Conservation (phyloP, 768 basidiomycete genomes). For the Lactarius quietus region DNA sequence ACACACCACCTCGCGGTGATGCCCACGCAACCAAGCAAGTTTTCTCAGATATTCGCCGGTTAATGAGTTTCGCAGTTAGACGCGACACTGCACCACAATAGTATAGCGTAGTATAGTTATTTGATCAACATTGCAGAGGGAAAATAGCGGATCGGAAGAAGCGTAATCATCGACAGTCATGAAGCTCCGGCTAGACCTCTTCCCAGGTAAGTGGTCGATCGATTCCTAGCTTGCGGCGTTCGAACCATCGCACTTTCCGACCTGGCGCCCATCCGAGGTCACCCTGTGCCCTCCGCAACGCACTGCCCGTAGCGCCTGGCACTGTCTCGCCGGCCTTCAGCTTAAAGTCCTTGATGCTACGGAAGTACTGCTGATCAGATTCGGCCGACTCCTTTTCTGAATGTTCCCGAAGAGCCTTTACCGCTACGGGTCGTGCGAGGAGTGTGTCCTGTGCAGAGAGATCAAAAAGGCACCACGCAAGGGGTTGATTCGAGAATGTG, state of each 20-base stretch:
- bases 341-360: slow-evolving; percentile 25
- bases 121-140: not conserved
- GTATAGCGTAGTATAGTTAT: slow-evolving; percentile 1
- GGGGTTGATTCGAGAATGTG: slow-evolving; percentile 31
- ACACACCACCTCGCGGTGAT: slow-evolving; percentile 40
- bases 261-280: slow-evolving; percentile 25
- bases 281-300: slow-evolving; percentile 20
- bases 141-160: not conserved
- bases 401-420: slow-evolving; percentile 21
- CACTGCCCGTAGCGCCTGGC: slow-evolving; percentile 24
- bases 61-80: slow-evolving; percentile 86
- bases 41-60: slow-evolving; percentile 83
- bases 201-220: slow-evolving; percentile 25
- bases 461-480: not conserved
- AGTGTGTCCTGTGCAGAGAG: slow-evolving; percentile 18
- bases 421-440: slow-evolving; percentile 24
- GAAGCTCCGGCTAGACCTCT: slow-evolving; percentile 8
- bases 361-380: slow-evolving; percentile 24
- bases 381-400: slow-evolving; percentile 11
- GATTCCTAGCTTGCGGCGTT: slow-evolving; percentile 25
- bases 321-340: slow-evolving; percentile 27
- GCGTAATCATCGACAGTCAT: not conserved
- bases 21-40: slow-evolving; percentile 58
- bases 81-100: slow-evolving; percentile 49
- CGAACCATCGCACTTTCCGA: slow-evolving; percentile 25